A percentile compares a stretch with the other conserved stretches of the same genome.
Evolutionary conservation across 176 grass and related monocot species (phyloP).

Genomic region (Neostapfia colusana): DNA sequence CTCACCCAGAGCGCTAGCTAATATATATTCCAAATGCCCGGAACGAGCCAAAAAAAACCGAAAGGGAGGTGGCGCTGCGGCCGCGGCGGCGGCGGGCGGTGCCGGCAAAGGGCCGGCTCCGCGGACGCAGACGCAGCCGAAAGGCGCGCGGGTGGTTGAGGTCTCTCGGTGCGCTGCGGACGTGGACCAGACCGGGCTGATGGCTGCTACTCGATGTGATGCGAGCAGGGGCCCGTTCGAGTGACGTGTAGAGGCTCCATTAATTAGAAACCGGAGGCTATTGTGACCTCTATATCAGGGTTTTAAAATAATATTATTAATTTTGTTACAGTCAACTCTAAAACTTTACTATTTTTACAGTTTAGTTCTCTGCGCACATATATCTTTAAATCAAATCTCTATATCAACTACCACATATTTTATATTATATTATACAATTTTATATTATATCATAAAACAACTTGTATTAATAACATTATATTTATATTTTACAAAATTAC

Average conservation of each 20-base stretch:
- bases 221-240: neutral
- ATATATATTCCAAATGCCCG: conserved; percentile 24
- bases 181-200: conserved; percentile 1
- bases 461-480: too few species aligned
- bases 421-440: too few species aligned
- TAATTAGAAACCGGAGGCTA: too few species aligned
- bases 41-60: conserved; percentile 47
- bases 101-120: conserved; percentile 37
- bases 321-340: too few species aligned
- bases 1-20: neutral
- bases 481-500: too few species aligned
- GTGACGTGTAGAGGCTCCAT: neutral
- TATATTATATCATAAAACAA: too few species aligned
- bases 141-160: conserved; percentile 38
- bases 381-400: too few species aligned
- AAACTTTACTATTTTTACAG: too few species aligned
- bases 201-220: neutral
- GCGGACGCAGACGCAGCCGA: conserved; percentile 19
- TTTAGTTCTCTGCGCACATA: too few species aligned
- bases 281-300: too few species aligned
- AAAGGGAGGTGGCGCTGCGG: conserved; percentile 2
- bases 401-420: too few species aligned
- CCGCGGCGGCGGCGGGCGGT: conserved; percentile 27
- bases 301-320: too few species aligned
- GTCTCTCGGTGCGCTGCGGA: conserved; percentile 13